Conservation (phyloP, 1,139 yeast species). For the Debaryomyces sp. region DNA sequence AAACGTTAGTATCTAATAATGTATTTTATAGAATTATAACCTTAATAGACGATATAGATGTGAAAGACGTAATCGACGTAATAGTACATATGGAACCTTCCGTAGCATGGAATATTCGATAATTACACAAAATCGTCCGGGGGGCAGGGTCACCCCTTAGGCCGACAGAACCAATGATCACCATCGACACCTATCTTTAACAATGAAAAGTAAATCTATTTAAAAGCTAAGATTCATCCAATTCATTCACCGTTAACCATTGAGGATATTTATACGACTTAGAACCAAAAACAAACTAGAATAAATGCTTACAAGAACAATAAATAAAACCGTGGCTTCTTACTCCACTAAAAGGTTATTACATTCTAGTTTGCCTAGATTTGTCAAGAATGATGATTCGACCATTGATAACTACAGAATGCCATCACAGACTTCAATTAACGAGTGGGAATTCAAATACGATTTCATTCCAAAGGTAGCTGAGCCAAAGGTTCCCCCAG, state of each 20-base stretch:
- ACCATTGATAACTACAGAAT: constrained; percentile 48
- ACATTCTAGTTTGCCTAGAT: constrained; percentile 1
- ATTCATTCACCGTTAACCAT: not conserved
- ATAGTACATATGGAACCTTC: not conserved
- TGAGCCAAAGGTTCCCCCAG: constrained; percentile 55
- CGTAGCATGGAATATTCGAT: not conserved
- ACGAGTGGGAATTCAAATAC: constrained; percentile 55
- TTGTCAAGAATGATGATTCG: constrained; percentile 48
- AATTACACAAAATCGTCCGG: constrained; percentile 2
- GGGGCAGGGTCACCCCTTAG: constrained; percentile 7
- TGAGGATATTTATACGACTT: not conserved
- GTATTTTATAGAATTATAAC: constrained; percentile 5
- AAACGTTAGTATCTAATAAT: not conserved
- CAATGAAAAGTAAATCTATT: not conserved
- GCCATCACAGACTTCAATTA: constrained; percentile 51
- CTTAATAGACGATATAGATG: not conserved
- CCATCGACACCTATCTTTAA: not conserved
- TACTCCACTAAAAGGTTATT: constrained; percentile 3
- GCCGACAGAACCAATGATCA: constrained; percentile 1
- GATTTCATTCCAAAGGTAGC: constrained; percentile 48
- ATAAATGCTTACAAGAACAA: constrained; percentile 7
- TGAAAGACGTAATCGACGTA: not conserved
- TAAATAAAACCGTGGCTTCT: not conserved
- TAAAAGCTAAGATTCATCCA: not conserved
- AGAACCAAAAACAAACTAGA: not conserved